A percentile compares a stretch with the other conserved stretches of the same genome.
Conservation (phyloP, 441 rosid species). For the Hura crepitans region DNA sequence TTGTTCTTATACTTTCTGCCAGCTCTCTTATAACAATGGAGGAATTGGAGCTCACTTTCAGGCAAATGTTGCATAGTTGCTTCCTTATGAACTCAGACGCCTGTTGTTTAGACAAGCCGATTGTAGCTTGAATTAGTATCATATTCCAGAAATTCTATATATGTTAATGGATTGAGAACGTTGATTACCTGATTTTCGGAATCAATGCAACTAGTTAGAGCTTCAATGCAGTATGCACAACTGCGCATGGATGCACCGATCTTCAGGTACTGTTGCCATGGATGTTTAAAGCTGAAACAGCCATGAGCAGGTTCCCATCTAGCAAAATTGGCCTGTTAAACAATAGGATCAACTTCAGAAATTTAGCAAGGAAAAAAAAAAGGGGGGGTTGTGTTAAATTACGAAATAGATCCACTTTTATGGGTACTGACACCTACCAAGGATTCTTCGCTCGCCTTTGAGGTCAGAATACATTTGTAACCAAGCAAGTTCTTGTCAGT, state of each 20-base stretch:
- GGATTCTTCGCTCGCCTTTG: slow-evolving; percentile 60
- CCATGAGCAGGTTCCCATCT: slow-evolving; percentile 87
- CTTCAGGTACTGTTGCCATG: slow-evolving; percentile 64
- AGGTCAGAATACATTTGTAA: slow-evolving; percentile 51
- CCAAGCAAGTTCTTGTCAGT: slow-evolving; percentile 27
- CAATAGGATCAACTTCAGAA: too few relatives aligned
- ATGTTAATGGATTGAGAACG: too few relatives aligned
- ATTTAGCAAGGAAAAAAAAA: too few relatives aligned
- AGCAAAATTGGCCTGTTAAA: slow-evolving; percentile 68
- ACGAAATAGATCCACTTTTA: not conserved
- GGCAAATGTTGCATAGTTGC: slow-evolving; percentile 30
- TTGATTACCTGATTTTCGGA: slow-evolving; percentile 38
- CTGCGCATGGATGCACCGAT: slow-evolving; percentile 39
- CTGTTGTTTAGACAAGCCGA: slow-evolving; percentile 26
- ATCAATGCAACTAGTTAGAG: slow-evolving; percentile 42
- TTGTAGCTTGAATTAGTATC: slow-evolving; percentile 2
- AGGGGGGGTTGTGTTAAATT: too few relatives aligned
- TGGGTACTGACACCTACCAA: too few relatives aligned
- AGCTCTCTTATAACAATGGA: slow-evolving; percentile 36
- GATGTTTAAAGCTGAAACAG: slow-evolving; percentile 56
- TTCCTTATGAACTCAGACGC: slow-evolving; percentile 34
- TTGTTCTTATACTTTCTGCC: slow-evolving; percentile 30
- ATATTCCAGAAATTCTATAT: not conserved
- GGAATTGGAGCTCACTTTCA: slow-evolving; percentile 32
- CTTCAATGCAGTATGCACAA: slow-evolving; percentile 47